Evolutionary conservation across 495 filamentous ascomycete genomes (phyloP).

Genomic region (Symbiotaphrina buchneri): DNA sequence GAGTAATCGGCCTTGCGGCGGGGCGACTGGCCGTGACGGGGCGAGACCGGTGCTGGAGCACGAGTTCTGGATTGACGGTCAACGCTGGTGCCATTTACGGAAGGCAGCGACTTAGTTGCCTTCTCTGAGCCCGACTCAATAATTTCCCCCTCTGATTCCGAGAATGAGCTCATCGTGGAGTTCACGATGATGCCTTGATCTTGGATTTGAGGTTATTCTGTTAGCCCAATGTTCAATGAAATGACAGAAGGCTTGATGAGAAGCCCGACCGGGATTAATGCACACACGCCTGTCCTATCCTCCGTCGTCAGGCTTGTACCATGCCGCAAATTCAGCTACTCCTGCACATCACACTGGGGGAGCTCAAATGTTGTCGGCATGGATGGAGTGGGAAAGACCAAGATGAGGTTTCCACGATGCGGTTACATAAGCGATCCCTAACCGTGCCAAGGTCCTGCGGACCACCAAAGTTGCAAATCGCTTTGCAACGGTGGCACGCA

Average conservation of each 20-base stretch:
- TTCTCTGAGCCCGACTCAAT: constrained; percentile 52
- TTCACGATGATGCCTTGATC: background rate
- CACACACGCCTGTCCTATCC: no score
- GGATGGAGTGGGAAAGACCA: no score
- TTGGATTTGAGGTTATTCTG: constrained; percentile 1
- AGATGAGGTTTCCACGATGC: no score
- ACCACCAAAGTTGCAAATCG: no score
- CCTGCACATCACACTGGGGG: no score
- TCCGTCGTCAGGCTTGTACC: no score
- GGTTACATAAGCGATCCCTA: no score
- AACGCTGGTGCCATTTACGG: constrained; percentile 51
- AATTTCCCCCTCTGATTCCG: constrained; percentile 67
- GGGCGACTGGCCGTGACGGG: constrained; percentile 18
- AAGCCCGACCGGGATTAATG: constrained; percentile 15
- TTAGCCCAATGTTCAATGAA: constrained; percentile 11
- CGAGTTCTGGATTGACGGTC: constrained; percentile 44
- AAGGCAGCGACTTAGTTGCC: constrained; percentile 50
- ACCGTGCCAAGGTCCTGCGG: no score
- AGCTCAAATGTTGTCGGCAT: no score
- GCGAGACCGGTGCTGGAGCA: constrained; percentile 26
- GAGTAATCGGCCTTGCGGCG: constrained; percentile 13
- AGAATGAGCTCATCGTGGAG: constrained; percentile 17
- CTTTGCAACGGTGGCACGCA: no score
- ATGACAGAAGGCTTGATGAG: constrained; percentile 13
- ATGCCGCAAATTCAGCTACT: no score